Base-by-base conservation (phyloP, 2,329 filamentous ascomycete species). In the Penicillium sp. region DNA sequence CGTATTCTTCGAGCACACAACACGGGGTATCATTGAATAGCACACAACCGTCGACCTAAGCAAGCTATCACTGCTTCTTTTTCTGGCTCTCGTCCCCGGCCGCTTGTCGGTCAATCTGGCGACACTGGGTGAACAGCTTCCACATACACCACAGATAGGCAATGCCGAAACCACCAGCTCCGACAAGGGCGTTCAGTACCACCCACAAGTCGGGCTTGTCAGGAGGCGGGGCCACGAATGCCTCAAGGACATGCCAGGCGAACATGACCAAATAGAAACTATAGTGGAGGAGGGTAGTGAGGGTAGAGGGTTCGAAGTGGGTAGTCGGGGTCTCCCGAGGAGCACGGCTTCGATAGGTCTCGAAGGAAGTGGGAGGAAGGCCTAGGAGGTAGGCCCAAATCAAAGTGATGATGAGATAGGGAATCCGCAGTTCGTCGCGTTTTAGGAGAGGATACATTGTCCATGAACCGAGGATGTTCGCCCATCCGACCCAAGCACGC, bases 191-290 rank as follows among this genome's bases (percentile, higher is more conserved):
- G 67, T 99, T 99, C 11, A 86, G 82, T 3, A 99, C 92, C 3
- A 95, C 87, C 93, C 93, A 99, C 1, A 99, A 77, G 75, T 99
- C 94, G 0, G 94, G 94, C 74, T 96, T 97, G 54, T 82, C 80
- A 0, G 77, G 64, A 4, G 93, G 92, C 13, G 92, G 86, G 9
- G 72, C 57, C 1, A 92, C 75, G 56, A 86, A 85, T 1, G 82
- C 82, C 62, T 96, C 90, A 0, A 85, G 76, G 11, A 90, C 72
- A 72, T 99, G 94, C 91, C 94, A 97, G 13, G 73, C 80, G 13
- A 85, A 78, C 87, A 97, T 96, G 31, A 79, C 80, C 4, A 85
- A 59, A 67, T 97, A 97, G 63, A 94, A 92, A 11, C 78, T 75
- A 11, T 85, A 72, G 67, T 99, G 94, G 4, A 96, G 64, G 4